Evolutionary conservation across 805 yeast genomes (phyloP).

Genomic region (Yarrowia keelungensis): DNA sequence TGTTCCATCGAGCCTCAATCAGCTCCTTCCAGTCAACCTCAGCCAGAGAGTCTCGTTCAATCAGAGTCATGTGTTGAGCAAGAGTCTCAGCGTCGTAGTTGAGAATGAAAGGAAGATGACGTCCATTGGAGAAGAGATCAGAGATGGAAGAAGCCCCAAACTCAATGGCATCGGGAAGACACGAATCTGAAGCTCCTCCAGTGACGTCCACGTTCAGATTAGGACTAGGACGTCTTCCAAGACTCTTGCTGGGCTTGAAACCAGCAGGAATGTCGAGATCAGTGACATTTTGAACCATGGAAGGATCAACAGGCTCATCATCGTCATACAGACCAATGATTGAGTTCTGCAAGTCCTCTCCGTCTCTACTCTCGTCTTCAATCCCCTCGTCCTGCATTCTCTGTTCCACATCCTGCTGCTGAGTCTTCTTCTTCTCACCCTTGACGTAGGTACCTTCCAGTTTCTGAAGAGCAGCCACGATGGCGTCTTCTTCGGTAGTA

Average conservation of each 20-base stretch:
- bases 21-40: slow-evolving; percentile 94
- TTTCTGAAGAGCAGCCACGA: slow-evolving; percentile 74
- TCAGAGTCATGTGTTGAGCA: slow-evolving; percentile 82
- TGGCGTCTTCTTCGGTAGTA: slow-evolving; percentile 69
- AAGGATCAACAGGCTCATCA: background rate
- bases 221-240: slow-evolving; percentile 11
- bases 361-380: slow-evolving; percentile 5
- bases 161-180: slow-evolving; percentile 30
- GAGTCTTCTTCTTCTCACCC: background rate
- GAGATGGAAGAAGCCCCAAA: slow-evolving; percentile 15
- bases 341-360: slow-evolving; percentile 8
- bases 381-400: background rate
- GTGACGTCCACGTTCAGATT: slow-evolving; percentile 2
- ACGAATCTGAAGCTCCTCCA: background rate
- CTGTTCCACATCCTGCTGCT: background rate
- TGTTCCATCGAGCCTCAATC: slow-evolving; percentile 76
- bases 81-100: slow-evolving; percentile 69
- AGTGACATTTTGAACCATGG: slow-evolving; percentile 13
- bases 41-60: slow-evolving; percentile 81
- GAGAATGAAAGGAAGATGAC: slow-evolving; percentile 83
- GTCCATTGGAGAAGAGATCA: slow-evolving; percentile 48
- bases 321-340: slow-evolving; percentile 26
- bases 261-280: slow-evolving; percentile 35
- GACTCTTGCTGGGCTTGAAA: slow-evolving; percentile 27
- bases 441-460: slow-evolving; percentile 67